A percentile compares a stretch with the other conserved stretches of the same genome.
phyloP scores from a whole-genome alignment of 306 rosid genomes.

The Argentina anserina region DNA sequence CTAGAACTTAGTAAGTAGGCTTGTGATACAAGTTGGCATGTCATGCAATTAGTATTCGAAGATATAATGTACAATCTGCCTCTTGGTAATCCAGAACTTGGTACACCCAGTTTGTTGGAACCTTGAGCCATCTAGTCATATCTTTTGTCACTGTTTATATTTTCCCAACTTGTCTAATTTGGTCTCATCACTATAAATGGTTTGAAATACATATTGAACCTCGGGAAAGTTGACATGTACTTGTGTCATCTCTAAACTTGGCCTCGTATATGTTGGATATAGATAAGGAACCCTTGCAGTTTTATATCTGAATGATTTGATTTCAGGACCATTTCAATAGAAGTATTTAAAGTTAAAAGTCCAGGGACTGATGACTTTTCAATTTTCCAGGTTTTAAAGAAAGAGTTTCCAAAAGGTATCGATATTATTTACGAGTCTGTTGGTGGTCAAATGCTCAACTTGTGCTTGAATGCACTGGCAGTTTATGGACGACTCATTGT shows the following conservation, averaged over 20 bases:
- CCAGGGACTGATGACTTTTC: neutral
- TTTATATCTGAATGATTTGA: neutral
- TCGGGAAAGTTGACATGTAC: neutral
- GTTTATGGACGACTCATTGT: slow-evolving; percentile 73
- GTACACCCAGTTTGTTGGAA: slow-evolving; percentile 8
- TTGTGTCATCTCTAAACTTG: neutral
- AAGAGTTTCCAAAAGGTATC: slow-evolving; percentile 75
- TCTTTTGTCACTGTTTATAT: neutral
- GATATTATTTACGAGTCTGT: slow-evolving; percentile 93
- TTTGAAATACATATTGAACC: neutral
- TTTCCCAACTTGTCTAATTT: neutral
- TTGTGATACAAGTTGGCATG: too few relatives aligned
- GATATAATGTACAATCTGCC: neutral
- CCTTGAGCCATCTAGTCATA: neutral
- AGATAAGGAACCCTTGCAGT: neutral
- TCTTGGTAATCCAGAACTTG: neutral
- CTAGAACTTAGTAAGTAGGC: neutral
- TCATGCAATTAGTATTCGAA: neutral
- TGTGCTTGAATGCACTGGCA: slow-evolving; percentile 88
- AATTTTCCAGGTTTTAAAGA: slow-evolving; percentile 59
- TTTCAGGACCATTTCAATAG: neutral
- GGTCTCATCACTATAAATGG: neutral
- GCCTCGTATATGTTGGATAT: neutral
- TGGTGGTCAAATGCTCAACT: slow-evolving; percentile 84
- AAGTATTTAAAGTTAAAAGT: slow-evolving; percentile 6